Base-by-base conservation (phyloP, 1,139 yeast species). In the Suhomyces bolitotheri region DNA sequence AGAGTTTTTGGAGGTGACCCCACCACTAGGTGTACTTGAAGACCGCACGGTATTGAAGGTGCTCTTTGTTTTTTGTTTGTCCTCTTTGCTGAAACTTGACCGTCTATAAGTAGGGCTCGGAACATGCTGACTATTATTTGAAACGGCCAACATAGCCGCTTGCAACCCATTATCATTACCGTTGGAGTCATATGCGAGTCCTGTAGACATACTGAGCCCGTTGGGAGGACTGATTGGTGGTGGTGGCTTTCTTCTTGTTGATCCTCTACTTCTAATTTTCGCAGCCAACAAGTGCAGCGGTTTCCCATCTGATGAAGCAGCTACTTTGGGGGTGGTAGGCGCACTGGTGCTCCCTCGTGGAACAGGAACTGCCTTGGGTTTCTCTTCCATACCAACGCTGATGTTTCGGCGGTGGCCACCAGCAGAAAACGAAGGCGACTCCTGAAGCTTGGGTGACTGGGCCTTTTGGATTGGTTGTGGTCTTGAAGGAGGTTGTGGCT, bases 61-160 rank as follows among this genome's bases (percentile, higher is more conserved):
- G 37, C 33, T 27, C 27, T 35, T 25, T 42, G 27, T 22, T 25
- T 32, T 22, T 33, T 28, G 8, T 33, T 34, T 33, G 29, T 44
- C 54, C 17, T 61, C 71, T 50, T 62, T 65, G 21, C 67, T 54
- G 43, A 68, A 64, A 41, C 72, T 67, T 11, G 71, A 62, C 31
- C 68, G 55, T 41, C 69, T 50, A 33, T 53, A 33, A 8, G 29
- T 30, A 7, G 35, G 28, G 7, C 60, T 50, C n/a, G 56, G 40
- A 4, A 59, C 51, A 13, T 40, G 31, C 19, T 51, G 54, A 7
- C 62, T 49, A 35, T 55, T 57, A 32, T 64, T 57, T 5, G 74
- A 63, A 4, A 74, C 76, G 1, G 76, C 78, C 38, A 67, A 54
- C 43, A 67, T 68, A 2, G 75, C 75, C 10, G 76, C 76, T 38